These are phyloP conservation scores for Suillus cothurnatus DNA, from an alignment of 768 basidiomycete genomes.

Conservation along the genomic window DNA sequence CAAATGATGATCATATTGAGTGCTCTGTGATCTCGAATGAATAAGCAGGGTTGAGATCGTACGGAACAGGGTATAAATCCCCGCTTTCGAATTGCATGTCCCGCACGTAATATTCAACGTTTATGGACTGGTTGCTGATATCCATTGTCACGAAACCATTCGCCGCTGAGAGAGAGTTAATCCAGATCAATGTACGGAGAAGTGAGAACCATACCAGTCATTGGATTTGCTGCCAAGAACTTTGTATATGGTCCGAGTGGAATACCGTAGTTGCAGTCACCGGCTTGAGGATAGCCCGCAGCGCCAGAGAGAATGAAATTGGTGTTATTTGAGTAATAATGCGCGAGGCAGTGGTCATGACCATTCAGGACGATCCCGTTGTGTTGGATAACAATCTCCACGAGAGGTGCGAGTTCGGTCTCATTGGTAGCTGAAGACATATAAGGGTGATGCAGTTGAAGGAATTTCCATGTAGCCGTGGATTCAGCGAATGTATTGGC, in stretches of 20 bases:
- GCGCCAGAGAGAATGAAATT: conserved; percentile 6
- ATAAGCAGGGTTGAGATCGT: conserved; percentile 3
- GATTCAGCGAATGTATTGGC: neutral
- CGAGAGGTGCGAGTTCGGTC: conserved; percentile 2
- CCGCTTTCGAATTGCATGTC: conserved; percentile 3
- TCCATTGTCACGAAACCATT: conserved; percentile 5
- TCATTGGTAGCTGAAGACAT: conserved; percentile 2
- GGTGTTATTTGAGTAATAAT: neutral
- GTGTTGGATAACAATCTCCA: conserved; percentile 1
- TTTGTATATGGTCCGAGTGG: neutral
- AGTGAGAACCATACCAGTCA: neutral
- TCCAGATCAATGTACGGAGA: neutral
- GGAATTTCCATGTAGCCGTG: conserved; percentile 3
- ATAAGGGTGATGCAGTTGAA: conserved; percentile 1
- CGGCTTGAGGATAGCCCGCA: conserved; percentile 4
- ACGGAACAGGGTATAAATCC: conserved; percentile 3
- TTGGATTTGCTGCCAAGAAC: neutral
- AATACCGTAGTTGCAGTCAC: conserved; percentile 2
- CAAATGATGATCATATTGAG: neutral
- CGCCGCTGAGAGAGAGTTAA: neutral
- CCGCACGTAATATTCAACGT: conserved; percentile 5
- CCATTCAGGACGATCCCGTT: neutral
- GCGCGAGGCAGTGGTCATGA: conserved; percentile 3
- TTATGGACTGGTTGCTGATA: neutral
- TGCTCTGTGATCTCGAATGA: conserved; percentile 3